Evolutionary conservation across 768 basidiomycete species (phyloP), one percentile per base, ranked within the genome.

Genomic region (Suillus americanus): DNA sequence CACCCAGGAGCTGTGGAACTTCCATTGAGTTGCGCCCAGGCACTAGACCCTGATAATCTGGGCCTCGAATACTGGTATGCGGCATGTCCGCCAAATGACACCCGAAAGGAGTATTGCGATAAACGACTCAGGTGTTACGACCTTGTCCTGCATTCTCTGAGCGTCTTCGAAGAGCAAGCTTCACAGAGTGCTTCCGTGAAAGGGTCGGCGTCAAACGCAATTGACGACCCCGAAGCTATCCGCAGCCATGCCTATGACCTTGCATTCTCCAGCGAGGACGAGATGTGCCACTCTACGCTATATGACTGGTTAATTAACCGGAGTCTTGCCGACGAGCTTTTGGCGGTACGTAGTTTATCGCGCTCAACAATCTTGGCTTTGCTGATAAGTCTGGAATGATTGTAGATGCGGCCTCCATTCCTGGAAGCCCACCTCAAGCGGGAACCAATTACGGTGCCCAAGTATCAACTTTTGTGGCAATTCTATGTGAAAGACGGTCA

Each of bases 401-500:
- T 56, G 59, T 71, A 95, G 92, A 89, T 94, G 81, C 87, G 91
- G 48, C 94, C 95, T 0, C 82, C 86, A 20, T 97, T 90, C 78
- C 86, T 99, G 56, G 97, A 97, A 75, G 86, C 89, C 5, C 94
- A 96, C 77, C 86, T 99, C 35, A 83, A 85, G 67, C 85, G 92
- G 61, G 91, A 94, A 63, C 95, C 95, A 23, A 78, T 83, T 1
- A 90, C 89, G 1, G 87, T 91, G 18, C 85, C 91, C 68, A 95
- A 95, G 73, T 88, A 85, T 71, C 93, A 99, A 70, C 79, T 99
- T 2, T 80, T 99, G 3, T 99, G 97, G 97, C 94, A 98, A 71
- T 98, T 94, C 78, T 97, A 97, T 72, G 95, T 97, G 61, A 92
- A 97, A 70, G 90, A 93, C 69, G 90, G 91, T 1, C 91, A 95